Evolutionary conservation across 192 early-diverging fungal species (phyloP).

Genomic region (Ambispora gerdemannii): DNA sequence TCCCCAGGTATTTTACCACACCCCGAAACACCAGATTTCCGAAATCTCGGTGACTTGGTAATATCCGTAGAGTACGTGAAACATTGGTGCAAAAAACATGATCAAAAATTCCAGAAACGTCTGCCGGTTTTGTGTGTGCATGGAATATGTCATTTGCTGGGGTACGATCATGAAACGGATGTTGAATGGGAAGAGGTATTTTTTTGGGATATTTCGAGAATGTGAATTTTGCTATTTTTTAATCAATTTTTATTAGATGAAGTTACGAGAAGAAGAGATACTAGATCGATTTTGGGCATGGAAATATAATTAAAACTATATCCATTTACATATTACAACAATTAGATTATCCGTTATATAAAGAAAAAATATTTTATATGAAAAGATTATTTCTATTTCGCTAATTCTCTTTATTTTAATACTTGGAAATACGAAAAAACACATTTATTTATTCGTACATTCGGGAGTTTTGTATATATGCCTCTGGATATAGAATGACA

Average conservation of each 20-base stretch:
- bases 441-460: too few species aligned
- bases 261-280: slow-evolving; percentile 17
- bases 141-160: slow-evolving; percentile 66
- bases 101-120: slow-evolving; percentile 44
- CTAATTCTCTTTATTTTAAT: too few species aligned
- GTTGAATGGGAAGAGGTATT: slow-evolving; percentile 41
- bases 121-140: slow-evolving; percentile 59
- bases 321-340: too few species aligned
- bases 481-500: too few species aligned
- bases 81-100: slow-evolving; percentile 45
- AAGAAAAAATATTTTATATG: too few species aligned
- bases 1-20: slow-evolving; percentile 39
- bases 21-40: slow-evolving; percentile 45
- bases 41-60: slow-evolving; percentile 62
- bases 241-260: slow-evolving; percentile 2
- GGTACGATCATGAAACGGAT: slow-evolving; percentile 61
- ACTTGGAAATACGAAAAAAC: too few species aligned
- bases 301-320: slow-evolving; percentile 13
- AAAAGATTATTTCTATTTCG: too few species aligned
- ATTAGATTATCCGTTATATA: too few species aligned
- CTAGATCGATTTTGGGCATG: slow-evolving; percentile 17
- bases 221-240: neutral
- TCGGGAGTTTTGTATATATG: too few species aligned
- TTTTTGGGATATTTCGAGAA: neutral
- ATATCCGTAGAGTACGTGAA: slow-evolving; percentile 56